Evolutionary conservation across 2,329 filamentous ascomycete species (phyloP), one percentile per base, ranked within the genome.

Genomic region (Fusarium robinianum): DNA sequence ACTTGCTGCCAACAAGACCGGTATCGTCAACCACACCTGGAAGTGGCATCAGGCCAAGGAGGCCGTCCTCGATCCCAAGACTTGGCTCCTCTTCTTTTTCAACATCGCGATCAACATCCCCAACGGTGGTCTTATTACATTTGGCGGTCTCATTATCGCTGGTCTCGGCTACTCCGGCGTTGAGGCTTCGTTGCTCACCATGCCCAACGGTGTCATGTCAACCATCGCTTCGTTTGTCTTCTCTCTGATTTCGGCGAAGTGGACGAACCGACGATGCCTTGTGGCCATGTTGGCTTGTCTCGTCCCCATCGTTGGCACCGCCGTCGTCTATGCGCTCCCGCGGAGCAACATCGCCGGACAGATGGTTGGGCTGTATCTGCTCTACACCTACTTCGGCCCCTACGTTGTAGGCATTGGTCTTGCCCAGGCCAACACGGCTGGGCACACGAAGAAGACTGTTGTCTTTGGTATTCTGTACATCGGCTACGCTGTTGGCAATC

Each of bases 51-150:
- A 81, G 60, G 64, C 69, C 24, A 37, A 62, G 6, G 77, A 81
- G 60, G 76, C 74, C 29, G 57, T 80, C 0, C 42, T 65, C 3
- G 78, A 80, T 51, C 73, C 73, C 7, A 79, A 80, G 60, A 77
- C 76, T 0, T 81, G 75, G 76, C 64, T 79, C 18, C 66, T 81
- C 27, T 72, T 77, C 45, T 67, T 66, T 5, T 69, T 81, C 17
- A 68, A 72, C n/a, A 52, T 80, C 4, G 61, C 74, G 6, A 74
- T 69, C 12, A 72, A 76, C 58, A 79, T 81, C 19, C 77, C 79
- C 19, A 81, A 80, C 49, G 78, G 78, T 19, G 79, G 78, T 15
- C 34, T 58, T 21, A 45, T 41, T 12, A 47, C 45, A 2, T 48
- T 51, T 26, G 29, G 37, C 8, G 39, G 27, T 2, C 24, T 47